Evolutionary conservation across 1,284 basidiomycete genomes (phyloP), one percentile per base, ranked within the genome.

Genomic region (Microbotryum saponariae): DNA sequence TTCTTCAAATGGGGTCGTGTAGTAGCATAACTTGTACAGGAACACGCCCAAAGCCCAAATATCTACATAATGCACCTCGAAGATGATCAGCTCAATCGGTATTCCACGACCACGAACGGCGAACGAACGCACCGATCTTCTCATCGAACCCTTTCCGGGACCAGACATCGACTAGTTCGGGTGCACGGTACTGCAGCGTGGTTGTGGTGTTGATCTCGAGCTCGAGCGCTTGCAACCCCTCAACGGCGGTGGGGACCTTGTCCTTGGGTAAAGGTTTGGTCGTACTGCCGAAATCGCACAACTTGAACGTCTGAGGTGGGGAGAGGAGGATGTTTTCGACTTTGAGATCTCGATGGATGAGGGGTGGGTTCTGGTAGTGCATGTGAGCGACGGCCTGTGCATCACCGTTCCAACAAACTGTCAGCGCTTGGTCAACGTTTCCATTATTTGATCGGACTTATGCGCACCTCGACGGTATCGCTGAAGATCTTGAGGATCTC

Each of bases 201-300:
- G 72, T 73, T 23, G 68, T 68, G 66, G 64, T 69, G 64, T 97
- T 96, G 53, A 99, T 81, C 75, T 98, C 94, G 29, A 86, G 83
- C 72, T 97, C 94, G 12, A 97, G 80, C 8, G 83, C 82, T 53
- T 89, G 85, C 54, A 97, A 86, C 74, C 94, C 33, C 51, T 66
- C 59, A 1, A 66, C 66, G 2, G 58, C 58, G 1, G 60, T 68
- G 1, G 63, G 66, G 1, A 70, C 65, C 52, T 64, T 62, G 7
- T 65, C 64, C 3, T 60, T 81, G 8, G 78, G 73, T 18, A 85
- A 78, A 4, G 91, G 85, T 2, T 85, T 83, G 0, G 87, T 87
- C 3, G 94, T 88, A 29, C 91, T 96, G 49, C 96, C 96, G 77
- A 99, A 99, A 75, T 99, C 96, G 76, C 96, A 98, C 18, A 99